These are phyloP conservation scores for Solanum clarkiae DNA, from an alignment of 257 asterid species.

Conservation along the genomic window DNA sequence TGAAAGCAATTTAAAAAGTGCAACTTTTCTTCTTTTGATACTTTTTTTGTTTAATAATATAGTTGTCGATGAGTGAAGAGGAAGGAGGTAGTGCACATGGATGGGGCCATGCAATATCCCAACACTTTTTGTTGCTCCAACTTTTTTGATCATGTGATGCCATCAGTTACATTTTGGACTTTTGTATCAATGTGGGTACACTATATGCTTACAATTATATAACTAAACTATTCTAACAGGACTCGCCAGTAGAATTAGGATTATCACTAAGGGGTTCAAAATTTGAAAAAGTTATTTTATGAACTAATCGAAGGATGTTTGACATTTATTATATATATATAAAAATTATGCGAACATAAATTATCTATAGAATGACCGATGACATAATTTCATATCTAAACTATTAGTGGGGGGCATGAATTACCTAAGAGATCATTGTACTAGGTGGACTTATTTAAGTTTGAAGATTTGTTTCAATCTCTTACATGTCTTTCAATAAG, in stretches of 20 bases:
- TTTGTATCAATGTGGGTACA: not conserved
- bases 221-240: not conserved
- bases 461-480: too few species aligned
- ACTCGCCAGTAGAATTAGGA: too few species aligned
- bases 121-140: not conserved
- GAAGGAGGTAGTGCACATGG: not conserved
- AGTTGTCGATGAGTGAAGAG: not conserved
- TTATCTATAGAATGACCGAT: not conserved
- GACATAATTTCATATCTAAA: not conserved
- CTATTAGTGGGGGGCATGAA: not conserved
- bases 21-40: not conserved
- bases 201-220: not conserved
- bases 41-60: not conserved
- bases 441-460: not conserved
- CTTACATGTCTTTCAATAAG: not conserved
- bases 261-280: too few species aligned
- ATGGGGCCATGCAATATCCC: not conserved
- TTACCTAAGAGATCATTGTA: not conserved
- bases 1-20: not conserved
- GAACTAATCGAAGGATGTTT: too few species aligned
- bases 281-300: too few species aligned
- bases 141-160: not conserved
- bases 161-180: not conserved
- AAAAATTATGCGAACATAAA: too few species aligned
- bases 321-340: too few species aligned